phyloP scores from a whole-genome alignment of 2,329 filamentous ascomycete species.

The Aspergillus calidoustus region DNA sequence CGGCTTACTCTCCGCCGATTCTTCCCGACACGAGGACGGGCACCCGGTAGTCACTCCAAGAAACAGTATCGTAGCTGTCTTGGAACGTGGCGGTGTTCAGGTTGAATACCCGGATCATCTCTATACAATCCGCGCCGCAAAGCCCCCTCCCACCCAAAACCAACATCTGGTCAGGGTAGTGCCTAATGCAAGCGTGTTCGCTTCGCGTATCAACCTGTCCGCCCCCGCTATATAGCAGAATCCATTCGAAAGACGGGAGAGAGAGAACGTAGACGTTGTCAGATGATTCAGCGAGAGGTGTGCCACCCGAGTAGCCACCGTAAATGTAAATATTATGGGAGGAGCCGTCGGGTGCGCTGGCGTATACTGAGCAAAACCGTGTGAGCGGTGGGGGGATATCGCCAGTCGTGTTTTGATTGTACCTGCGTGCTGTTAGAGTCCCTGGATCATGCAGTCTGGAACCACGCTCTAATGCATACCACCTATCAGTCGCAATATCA shows the following conservation, averaged over 20 bases:
- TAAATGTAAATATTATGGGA: slow-evolving; percentile 57
- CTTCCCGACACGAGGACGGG: slow-evolving; percentile 7
- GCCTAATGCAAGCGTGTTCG: slow-evolving; percentile 38
- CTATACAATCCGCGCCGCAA: slow-evolving; percentile 9
- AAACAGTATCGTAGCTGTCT: slow-evolving; percentile 10
- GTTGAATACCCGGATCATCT: slow-evolving; percentile 18
- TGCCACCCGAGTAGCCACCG: slow-evolving; percentile 48
- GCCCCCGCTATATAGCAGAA: slow-evolving; percentile 37
- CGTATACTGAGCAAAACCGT: slow-evolving; percentile 48
- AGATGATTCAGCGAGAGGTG: slow-evolving; percentile 32
- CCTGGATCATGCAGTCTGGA: background rate
- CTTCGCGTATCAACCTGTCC: slow-evolving; percentile 24
- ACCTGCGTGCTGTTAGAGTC: slow-evolving; percentile 33
- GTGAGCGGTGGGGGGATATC: slow-evolving; percentile 41
- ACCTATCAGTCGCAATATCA: slow-evolving; percentile 36
- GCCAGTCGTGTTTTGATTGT: slow-evolving; percentile 48
- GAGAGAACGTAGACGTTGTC: slow-evolving; percentile 54
- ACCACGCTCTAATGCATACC: slow-evolving; percentile 17
- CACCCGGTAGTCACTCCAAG: slow-evolving; percentile 14
- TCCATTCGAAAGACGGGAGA: slow-evolving; percentile 53
- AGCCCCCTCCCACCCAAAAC: slow-evolving; percentile 39
- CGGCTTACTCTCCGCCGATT: slow-evolving; percentile 12
- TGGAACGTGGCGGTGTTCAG: slow-evolving; percentile 17
- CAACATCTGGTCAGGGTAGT: slow-evolving; percentile 56
- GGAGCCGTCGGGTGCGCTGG: slow-evolving; percentile 41